These are phyloP conservation scores for Coniochaeta sp. DNA, from an alignment of 2,329 filamentous ascomycete genomes.

Conservation along the genomic window DNA sequence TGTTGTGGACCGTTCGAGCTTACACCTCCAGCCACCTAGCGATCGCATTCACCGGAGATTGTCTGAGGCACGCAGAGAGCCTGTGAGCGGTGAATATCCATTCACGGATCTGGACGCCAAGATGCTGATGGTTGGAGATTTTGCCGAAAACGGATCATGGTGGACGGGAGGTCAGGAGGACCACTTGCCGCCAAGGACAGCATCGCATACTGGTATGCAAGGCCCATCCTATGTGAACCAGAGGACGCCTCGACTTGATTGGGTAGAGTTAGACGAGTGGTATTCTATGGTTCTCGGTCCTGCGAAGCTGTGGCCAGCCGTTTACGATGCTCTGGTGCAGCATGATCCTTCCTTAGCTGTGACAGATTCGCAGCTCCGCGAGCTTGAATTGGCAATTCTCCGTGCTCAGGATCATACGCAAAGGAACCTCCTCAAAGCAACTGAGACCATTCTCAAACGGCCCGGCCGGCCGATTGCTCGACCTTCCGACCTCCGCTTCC, in stretches of 20 bases:
- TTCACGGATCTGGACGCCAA: constrained; percentile 66
- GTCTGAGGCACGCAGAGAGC: constrained; percentile 24
- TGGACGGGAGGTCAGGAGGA: constrained; percentile 59
- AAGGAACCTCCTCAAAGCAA: constrained; percentile 65
- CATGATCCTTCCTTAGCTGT: constrained; percentile 20
- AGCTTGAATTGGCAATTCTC: constrained; percentile 38
- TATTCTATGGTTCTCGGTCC: constrained; percentile 62
- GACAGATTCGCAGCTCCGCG: constrained; percentile 27
- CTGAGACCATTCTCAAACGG: constrained; percentile 71
- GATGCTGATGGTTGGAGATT: constrained; percentile 62
- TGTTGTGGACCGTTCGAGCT: constrained; percentile 35
- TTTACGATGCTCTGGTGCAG: constrained; percentile 46
- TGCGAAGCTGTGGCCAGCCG: constrained; percentile 57
- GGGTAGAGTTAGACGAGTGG: constrained; percentile 65
- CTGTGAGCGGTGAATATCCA: constrained; percentile 26
- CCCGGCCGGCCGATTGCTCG: constrained; percentile 62
- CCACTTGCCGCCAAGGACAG: constrained; percentile 20
- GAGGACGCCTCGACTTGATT: constrained; percentile 65
- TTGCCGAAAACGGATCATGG: constrained; percentile 77
- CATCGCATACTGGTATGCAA: constrained; percentile 24
- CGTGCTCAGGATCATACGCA: constrained; percentile 62
- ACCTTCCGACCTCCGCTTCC: constrained; percentile 65
- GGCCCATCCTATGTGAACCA: constrained; percentile 38
- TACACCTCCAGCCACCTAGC: constrained; percentile 13
- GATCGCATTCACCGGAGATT: constrained; percentile 8